Evolutionary conservation across 2,329 filamentous ascomycete species (phyloP).

Genomic region (Ophiostoma australiae): DNA sequence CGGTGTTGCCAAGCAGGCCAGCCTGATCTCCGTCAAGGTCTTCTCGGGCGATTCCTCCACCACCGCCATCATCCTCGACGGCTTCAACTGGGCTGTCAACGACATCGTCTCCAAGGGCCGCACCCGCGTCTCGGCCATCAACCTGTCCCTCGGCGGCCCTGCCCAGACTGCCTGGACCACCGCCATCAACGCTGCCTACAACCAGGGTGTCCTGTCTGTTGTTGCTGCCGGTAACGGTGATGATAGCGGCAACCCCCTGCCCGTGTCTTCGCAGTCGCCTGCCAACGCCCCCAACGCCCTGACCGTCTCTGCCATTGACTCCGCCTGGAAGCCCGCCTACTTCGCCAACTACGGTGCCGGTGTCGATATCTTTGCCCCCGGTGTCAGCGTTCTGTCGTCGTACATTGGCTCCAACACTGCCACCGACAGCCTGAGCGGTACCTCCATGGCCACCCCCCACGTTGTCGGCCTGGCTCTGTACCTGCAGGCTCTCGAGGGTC

Average conservation of each 20-base stretch:
- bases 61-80: constrained; percentile 98
- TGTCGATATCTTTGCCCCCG: constrained; percentile 98
- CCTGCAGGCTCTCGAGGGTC: constrained; percentile 71
- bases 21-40: constrained; percentile 96
- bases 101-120: constrained; percentile 73
- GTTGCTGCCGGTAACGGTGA: constrained; percentile 99
- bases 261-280: constrained; percentile 77
- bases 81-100: constrained; percentile 89
- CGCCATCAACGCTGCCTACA: constrained; percentile 89
- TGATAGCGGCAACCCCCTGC: constrained; percentile 71
- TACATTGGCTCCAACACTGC: constrained; percentile 97
- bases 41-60: constrained; percentile 96
- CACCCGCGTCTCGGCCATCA: constrained; percentile 92
- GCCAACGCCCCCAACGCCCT: constrained; percentile 87
- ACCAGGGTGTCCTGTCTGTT: constrained; percentile 90
- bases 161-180: constrained; percentile 89
- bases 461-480: constrained; percentile 95
- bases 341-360: constrained; percentile 99
- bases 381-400: constrained; percentile 93
- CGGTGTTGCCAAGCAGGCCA: constrained; percentile 98
- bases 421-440: constrained; percentile 98
- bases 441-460: constrained; percentile 98
- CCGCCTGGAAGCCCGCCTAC: constrained; percentile 94
- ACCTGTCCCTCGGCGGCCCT: constrained; percentile 98
- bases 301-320: constrained; percentile 90